phyloP scores from a whole-genome alignment of 345 rosid genomes.

The Cochlearia excelsa region DNA sequence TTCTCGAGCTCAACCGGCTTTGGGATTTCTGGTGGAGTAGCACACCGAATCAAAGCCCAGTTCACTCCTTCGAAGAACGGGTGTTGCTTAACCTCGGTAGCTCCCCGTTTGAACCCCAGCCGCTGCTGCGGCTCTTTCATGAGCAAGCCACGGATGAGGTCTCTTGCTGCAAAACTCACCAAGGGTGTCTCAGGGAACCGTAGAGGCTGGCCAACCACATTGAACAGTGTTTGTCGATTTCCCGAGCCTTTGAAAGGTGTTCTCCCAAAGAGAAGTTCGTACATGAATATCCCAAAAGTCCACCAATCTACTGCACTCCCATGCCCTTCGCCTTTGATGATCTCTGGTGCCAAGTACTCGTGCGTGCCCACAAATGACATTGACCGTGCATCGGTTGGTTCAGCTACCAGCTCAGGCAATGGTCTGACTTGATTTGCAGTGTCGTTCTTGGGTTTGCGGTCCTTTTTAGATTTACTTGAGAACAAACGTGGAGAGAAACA shows the following conservation, averaged over 20 bases:
- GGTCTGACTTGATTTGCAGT: conserved; percentile 75
- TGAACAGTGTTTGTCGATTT: conserved; percentile 76
- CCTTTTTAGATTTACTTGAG: conserved; percentile 80
- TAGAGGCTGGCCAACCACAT: conserved; percentile 90
- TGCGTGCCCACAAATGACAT: conserved; percentile 97
- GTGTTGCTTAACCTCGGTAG: conserved; percentile 92
- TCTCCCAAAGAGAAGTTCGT: conserved; percentile 81
- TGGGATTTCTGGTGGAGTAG: conserved; percentile 87
- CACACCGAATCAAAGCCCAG: conserved; percentile 89
- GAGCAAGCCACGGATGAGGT: conserved; percentile 70
- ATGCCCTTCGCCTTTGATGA: conserved; percentile 91
- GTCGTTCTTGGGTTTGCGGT: conserved; percentile 64
- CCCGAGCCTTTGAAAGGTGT: conserved; percentile 94
- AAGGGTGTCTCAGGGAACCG: conserved; percentile 75
- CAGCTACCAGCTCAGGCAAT: conserved; percentile 85
- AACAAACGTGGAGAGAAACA: conserved; percentile 86
- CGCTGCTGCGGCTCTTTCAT: conserved; percentile 88
- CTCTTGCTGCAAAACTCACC: conserved; percentile 83
- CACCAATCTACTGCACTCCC: conserved; percentile 99
- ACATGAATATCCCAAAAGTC: conserved; percentile 86
- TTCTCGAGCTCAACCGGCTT: conserved; percentile 67
- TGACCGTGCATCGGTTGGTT: conserved; percentile 87
- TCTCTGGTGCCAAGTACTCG: conserved; percentile 87
- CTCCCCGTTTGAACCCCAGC: conserved; percentile 80
- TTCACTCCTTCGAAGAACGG: conserved; percentile 91